phyloP scores from a whole-genome alignment of 441 rosid genomes.

The Aquilaria agallochum region DNA sequence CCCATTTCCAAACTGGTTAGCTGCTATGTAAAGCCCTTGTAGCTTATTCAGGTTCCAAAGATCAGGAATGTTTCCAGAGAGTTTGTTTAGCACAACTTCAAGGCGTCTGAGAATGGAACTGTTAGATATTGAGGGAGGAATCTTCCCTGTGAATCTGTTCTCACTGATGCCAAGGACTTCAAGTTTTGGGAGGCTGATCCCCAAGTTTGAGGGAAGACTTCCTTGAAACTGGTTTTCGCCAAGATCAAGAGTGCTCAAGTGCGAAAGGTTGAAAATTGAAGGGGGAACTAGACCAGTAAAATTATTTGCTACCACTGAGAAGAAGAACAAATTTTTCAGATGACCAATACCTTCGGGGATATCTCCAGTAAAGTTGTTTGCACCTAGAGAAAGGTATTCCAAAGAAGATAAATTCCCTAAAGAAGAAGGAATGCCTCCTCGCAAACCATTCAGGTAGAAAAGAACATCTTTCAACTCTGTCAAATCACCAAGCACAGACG shows the following conservation, averaged over 20 bases:
- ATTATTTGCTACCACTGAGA: constrained; percentile 4
- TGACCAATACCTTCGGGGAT: constrained; percentile 4
- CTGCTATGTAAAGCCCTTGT: not conserved
- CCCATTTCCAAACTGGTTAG: constrained; percentile 17
- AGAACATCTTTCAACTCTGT: not conserved
- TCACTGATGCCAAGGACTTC: not conserved
- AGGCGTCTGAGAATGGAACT: not conserved
- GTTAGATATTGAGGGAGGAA: constrained; percentile 2
- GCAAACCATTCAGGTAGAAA: not conserved
- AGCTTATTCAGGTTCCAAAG: not conserved
- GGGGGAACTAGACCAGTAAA: constrained; percentile 6
- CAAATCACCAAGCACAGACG: not conserved
- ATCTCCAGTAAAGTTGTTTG: constrained; percentile 1
- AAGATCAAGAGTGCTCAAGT: not conserved
- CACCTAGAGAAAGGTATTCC: not conserved
- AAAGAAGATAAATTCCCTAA: not conserved
- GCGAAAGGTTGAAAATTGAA: constrained; percentile 8
- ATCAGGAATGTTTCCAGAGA: constrained; percentile 12
- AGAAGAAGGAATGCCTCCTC: constrained; percentile 14
- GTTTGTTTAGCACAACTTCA: not conserved
- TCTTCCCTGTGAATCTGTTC: not conserved
- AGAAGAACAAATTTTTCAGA: not conserved
- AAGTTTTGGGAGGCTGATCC: constrained; percentile 5
- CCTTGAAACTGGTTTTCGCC: not conserved
- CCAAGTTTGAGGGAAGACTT: constrained; percentile 3